Evolutionary conservation across 495 filamentous ascomycete genomes (phyloP).

Genomic region (Lasiosphaeris hirsuta): DNA sequence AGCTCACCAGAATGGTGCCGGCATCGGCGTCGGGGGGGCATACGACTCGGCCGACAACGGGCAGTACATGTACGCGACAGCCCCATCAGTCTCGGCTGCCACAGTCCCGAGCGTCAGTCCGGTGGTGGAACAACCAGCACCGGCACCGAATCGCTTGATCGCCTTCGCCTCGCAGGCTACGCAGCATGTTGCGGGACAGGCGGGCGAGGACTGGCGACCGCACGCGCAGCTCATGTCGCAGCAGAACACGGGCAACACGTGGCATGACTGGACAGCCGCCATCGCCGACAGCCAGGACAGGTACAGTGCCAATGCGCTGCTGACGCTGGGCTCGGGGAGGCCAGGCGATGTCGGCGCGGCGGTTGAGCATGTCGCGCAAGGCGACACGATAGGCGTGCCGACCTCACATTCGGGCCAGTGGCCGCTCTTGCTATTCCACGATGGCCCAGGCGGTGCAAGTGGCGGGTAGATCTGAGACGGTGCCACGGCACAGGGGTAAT

Average conservation of each 20-base stretch:
- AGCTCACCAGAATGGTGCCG: constrained; percentile 22
- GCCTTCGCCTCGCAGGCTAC: constrained; percentile 36
- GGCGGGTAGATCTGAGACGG: background rate
- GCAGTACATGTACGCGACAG: constrained; percentile 23
- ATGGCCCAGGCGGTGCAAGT: constrained; percentile 15
- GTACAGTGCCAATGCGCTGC: constrained; percentile 41
- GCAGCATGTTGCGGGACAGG: constrained; percentile 30
- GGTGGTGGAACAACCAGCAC: constrained; percentile 8
- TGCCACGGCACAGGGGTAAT: too few relatives aligned
- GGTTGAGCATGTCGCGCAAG: constrained; percentile 19
- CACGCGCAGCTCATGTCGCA: constrained; percentile 24
- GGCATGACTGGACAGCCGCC: constrained; percentile 48
- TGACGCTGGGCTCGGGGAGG: constrained; percentile 35
- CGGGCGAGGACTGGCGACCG: constrained; percentile 26
- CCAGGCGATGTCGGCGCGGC: constrained; percentile 19
- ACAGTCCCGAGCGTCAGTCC: constrained; percentile 5
- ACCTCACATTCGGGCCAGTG: constrained; percentile 24
- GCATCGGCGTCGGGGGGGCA: constrained; percentile 18
- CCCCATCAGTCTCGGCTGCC: constrained; percentile 14
- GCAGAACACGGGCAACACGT: constrained; percentile 31
- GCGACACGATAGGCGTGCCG: constrained; percentile 12
- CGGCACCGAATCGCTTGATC: constrained; percentile 27
- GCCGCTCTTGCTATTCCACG: constrained; percentile 29
- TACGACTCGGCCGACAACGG: constrained; percentile 17
- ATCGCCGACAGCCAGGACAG: constrained; percentile 45